Percentiles rank a stretch among this genome's conserved stretches.
These are phyloP conservation scores for Metschnikowia cubensis DNA, from an alignment of 805 yeast genomes.

Conservation along the genomic window DNA sequence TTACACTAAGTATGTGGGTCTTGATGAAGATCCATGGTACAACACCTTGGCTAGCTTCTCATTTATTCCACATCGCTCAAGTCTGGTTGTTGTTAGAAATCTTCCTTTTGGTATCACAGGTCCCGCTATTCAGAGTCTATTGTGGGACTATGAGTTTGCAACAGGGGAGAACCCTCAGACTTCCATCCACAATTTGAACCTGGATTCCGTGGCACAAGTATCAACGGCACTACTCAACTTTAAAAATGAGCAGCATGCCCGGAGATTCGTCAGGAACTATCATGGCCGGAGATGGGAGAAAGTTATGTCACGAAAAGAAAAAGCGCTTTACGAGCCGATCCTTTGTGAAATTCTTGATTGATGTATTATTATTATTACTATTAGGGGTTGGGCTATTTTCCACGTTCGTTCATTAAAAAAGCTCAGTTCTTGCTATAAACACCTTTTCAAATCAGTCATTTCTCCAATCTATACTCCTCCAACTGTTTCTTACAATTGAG, in stretches of 20 bases:
- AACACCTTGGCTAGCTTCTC: slow-evolving; percentile 16
- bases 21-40: slow-evolving; percentile 15
- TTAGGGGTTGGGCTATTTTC: background rate
- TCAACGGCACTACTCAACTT: slow-evolving; percentile 40
- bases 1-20: slow-evolving; percentile 5
- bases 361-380: background rate
- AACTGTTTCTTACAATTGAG: slow-evolving; percentile 65
- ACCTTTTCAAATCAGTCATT: slow-evolving; percentile 11
- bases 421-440: background rate
- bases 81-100: slow-evolving; percentile 40
- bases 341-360: slow-evolving; percentile 34
- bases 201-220: slow-evolving; percentile 26
- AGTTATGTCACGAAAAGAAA: slow-evolving; percentile 23
- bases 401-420: background rate
- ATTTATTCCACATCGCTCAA: slow-evolving; percentile 19
- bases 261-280: slow-evolving; percentile 47
- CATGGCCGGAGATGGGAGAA: slow-evolving; percentile 48
- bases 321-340: slow-evolving; percentile 33
- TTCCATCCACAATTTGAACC: slow-evolving; percentile 22
- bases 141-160: slow-evolving; percentile 51
- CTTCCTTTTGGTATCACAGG: slow-evolving; percentile 43
- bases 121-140: slow-evolving; percentile 32
- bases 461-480: slow-evolving; percentile 51
- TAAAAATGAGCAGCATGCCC: slow-evolving; percentile 42
- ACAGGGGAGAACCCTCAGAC: slow-evolving; percentile 14